Evolutionary conservation across 352 stramenopile genomes (phyloP).

Genomic region (Globisporangium acanthophoron): DNA sequence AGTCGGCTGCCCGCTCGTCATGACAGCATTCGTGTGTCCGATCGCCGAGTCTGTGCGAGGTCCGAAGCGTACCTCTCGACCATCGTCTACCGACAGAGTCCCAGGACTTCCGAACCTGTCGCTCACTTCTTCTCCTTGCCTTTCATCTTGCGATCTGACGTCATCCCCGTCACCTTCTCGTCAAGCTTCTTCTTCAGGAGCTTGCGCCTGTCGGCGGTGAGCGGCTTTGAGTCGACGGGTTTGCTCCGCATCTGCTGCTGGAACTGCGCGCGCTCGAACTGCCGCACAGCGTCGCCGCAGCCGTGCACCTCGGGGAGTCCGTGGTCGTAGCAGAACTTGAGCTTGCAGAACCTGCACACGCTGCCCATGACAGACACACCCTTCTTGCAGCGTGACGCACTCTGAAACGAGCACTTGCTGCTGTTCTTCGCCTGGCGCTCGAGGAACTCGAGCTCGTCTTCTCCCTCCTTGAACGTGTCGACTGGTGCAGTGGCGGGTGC

Average conservation of each 20-base stretch:
- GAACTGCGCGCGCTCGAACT: constrained; percentile 53
- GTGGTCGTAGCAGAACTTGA: constrained; percentile 84
- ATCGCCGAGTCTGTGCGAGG: neutral
- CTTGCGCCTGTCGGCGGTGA: constrained; percentile 53
- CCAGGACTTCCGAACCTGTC: neutral
- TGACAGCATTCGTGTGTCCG: too few species aligned
- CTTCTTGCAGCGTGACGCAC: constrained; percentile 44
- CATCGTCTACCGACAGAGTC: too few species aligned
- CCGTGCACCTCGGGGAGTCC: constrained; percentile 70
- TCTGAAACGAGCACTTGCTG: constrained; percentile 48
- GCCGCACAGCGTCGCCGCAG: constrained; percentile 59
- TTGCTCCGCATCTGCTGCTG: constrained; percentile 24
- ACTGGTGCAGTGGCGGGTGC: constrained; percentile 21
- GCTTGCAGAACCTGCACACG: constrained; percentile 81
- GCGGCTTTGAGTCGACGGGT: constrained; percentile 21
- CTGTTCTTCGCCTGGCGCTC: constrained; percentile 48
- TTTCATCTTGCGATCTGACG: constrained; percentile 37
- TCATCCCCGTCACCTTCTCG: constrained; percentile 50
- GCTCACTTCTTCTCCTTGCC: constrained; percentile 37
- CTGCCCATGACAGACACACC: constrained; percentile 49
- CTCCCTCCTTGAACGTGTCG: constrained; percentile 16
- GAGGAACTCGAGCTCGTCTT: constrained; percentile 66
- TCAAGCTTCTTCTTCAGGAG: constrained; percentile 70
- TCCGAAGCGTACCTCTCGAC: neutral
- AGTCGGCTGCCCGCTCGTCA: too few species aligned